These are phyloP conservation scores for Buxus sempervirens DNA, from an alignment of 164 flowering plant genomes.

Conservation along the genomic window DNA sequence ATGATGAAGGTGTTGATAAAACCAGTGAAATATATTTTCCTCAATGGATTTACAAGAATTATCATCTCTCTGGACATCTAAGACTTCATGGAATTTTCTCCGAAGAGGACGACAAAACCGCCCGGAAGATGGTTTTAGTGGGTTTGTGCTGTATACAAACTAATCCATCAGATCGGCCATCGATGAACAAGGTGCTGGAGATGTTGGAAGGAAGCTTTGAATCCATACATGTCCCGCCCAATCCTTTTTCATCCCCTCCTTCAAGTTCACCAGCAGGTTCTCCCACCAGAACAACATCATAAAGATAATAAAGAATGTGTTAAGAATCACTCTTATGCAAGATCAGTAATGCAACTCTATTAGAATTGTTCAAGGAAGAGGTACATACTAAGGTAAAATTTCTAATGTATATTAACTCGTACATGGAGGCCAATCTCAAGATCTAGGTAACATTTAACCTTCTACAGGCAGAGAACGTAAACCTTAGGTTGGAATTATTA, in stretches of 20 bases:
- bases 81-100: not conserved
- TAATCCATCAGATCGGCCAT: constrained; percentile 30
- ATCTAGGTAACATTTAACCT: no score
- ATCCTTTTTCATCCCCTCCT: constrained; percentile 11
- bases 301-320: no score
- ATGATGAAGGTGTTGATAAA: not conserved
- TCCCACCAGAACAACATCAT: no score
- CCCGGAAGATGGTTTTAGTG: constrained; percentile 37
- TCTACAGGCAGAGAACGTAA: no score
- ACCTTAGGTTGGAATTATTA: no score
- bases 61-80: not conserved
- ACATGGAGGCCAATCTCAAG: no score
- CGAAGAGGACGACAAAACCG: not conserved
- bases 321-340: no score
- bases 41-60: constrained; percentile 27
- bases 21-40: constrained; percentile 39
- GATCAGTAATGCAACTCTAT: no score
- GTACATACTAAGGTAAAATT: no score
- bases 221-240: constrained; percentile 31
- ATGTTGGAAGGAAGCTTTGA: constrained; percentile 38
- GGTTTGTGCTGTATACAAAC: constrained; percentile 49
- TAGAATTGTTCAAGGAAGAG: no score
- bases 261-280: not conserved
- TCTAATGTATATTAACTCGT: no score
- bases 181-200: constrained; percentile 34